A percentile compares a stretch with the other conserved stretches of the same genome.
Evolutionary conservation across 2,329 filamentous ascomycete genomes (phyloP).

Genomic region (Xylariaceae sp.): DNA sequence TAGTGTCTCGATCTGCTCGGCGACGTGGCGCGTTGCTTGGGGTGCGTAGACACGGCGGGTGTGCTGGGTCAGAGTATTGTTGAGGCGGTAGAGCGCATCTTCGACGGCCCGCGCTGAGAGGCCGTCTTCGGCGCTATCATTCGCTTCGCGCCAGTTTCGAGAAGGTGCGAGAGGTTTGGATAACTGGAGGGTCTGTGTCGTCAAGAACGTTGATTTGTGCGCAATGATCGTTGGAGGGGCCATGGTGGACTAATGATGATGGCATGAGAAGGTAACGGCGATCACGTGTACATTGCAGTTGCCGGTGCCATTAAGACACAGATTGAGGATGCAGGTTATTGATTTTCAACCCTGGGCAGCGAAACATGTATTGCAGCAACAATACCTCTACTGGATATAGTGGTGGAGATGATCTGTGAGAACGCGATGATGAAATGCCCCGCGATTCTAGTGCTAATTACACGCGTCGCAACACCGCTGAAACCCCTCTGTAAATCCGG

Average conservation of each 20-base stretch:
- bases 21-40: conserved; percentile 67
- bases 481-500: no score
- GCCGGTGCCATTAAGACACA: no score
- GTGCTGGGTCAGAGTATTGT: conserved; percentile 63
- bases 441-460: no score
- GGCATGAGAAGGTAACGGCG: no score
- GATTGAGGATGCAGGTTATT: no score
- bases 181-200: conserved; percentile 60
- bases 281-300: no score
- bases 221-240: conserved; percentile 55
- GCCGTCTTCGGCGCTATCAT: conserved; percentile 39
- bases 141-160: conserved; percentile 48
- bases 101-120: conserved; percentile 52
- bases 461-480: no score
- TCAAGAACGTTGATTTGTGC: conserved; percentile 64
- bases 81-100: conserved; percentile 57
- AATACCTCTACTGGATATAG: no score
- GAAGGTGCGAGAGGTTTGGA: conserved; percentile 58
- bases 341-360: no score
- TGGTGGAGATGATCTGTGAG: no score
- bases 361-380: no score
- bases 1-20: conserved; percentile 67
- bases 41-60: conserved; percentile 63
- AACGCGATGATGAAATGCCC: no score
- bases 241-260: conserved; percentile 20